Conservation (phyloP, 148 eudicot species). For the Gaultheria prostrata region DNA sequence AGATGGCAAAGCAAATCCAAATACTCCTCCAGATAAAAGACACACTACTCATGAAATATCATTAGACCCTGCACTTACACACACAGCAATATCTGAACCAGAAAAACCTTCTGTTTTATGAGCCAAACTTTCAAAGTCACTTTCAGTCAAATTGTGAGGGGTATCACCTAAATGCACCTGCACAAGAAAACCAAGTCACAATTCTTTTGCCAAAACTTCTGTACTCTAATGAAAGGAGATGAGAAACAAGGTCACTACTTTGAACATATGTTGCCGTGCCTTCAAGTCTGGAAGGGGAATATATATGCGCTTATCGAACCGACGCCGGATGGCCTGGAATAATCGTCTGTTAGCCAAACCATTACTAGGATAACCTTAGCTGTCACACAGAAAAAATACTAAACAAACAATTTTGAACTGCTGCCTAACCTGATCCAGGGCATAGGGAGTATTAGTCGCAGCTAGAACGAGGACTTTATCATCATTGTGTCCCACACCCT, state of each 20-base stretch:
- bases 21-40: neutral
- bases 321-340: slow-evolving; percentile 80
- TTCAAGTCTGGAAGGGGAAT: slow-evolving; percentile 92
- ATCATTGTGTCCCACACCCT: slow-evolving; percentile 97
- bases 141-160: slow-evolving; percentile 81
- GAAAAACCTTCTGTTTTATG: slow-evolving; percentile 90
- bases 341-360: slow-evolving; percentile 13
- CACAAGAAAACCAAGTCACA: slow-evolving; percentile 17
- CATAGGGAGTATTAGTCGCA: slow-evolving; percentile 94
- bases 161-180: slow-evolving; percentile 99
- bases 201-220: neutral
- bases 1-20: neutral
- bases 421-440: slow-evolving; percentile 78
- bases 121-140: slow-evolving; percentile 76
- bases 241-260: slow-evolving; percentile 39
- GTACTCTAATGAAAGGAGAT: neutral
- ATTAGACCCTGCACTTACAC: slow-evolving; percentile 56
- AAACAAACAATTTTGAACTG: neutral
- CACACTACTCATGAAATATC: neutral
- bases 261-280: slow-evolving; percentile 98
- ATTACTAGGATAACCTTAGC: neutral
- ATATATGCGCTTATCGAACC: slow-evolving; percentile 97
- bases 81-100: slow-evolving; percentile 93
- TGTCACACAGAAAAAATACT: neutral
- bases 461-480: slow-evolving; percentile 98